A percentile compares a stretch with the other conserved stretches of the same genome.
Conservation (phyloP, 495 filamentous ascomycete genomes). For the Penicillium manginii region DNA sequence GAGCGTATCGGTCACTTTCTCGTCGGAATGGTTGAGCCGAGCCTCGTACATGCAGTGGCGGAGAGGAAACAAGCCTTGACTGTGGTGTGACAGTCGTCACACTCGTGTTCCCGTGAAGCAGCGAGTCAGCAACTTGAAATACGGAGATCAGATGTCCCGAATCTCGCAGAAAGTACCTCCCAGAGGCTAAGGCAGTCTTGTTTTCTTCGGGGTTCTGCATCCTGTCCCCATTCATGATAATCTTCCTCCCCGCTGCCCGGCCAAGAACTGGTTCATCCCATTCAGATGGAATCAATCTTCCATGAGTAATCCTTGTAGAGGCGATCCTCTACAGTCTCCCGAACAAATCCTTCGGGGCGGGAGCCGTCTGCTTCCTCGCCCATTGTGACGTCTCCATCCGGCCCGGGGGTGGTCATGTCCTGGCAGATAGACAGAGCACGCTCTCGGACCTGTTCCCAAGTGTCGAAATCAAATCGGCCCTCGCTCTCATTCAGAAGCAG, state of each 20-base stretch:
- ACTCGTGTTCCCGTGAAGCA: constrained; percentile 1
- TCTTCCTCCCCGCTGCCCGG: background rate
- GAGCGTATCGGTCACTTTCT: background rate
- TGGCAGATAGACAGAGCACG: constrained; percentile 67
- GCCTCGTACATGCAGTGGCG: background rate
- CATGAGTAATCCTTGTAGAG: constrained; percentile 43
- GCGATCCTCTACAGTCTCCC: constrained; percentile 61
- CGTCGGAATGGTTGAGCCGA: background rate
- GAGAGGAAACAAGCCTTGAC: background rate
- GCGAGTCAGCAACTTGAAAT: background rate
- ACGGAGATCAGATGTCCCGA: constrained; percentile 3
- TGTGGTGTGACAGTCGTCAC: constrained; percentile 9
- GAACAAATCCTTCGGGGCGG: constrained; percentile 62
- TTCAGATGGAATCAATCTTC: constrained; percentile 46
- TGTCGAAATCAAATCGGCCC: constrained; percentile 73
- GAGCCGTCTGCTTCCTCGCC: constrained; percentile 35
- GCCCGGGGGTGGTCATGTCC: constrained; percentile 33
- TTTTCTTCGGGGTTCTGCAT: background rate
- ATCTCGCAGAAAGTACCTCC: background rate
- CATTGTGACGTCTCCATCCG: constrained; percentile 52
- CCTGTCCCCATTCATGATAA: background rate
- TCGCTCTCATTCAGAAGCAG: constrained; percentile 80
- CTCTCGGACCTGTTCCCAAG: constrained; percentile 74
- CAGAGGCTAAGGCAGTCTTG: background rate
- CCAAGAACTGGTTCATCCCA: background rate